These are phyloP conservation scores for Leccinum olivaceopallidum DNA, from an alignment of 768 basidiomycete genomes.

Conservation along the genomic window DNA sequence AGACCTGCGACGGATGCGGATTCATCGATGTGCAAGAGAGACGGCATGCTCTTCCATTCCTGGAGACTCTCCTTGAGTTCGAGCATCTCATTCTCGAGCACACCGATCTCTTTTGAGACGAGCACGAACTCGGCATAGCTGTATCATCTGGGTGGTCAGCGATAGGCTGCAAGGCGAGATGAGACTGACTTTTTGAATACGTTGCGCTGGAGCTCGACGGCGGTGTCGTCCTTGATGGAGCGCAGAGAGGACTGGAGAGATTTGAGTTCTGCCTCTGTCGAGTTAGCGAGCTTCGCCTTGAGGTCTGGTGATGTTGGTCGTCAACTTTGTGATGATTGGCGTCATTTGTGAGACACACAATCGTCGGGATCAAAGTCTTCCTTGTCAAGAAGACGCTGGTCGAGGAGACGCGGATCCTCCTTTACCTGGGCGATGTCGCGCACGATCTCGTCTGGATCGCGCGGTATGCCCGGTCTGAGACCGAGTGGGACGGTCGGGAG, in stretches of 20 bases:
- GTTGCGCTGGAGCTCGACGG: conserved; percentile 81
- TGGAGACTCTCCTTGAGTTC: conserved; percentile 92
- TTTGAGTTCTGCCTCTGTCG: conserved; percentile 79
- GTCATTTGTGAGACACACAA: conserved; percentile 54
- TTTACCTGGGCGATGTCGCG: conserved; percentile 36
- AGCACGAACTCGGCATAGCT: conserved; percentile 97
- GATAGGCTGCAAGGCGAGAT: neutral
- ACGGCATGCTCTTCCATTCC: conserved; percentile 97
- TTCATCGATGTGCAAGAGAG: conserved; percentile 87
- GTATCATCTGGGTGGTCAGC: conserved; percentile 16
- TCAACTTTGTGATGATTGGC: neutral
- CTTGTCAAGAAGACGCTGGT: conserved; percentile 64
- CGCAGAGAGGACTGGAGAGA: conserved; percentile 76
- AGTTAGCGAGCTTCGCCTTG: conserved; percentile 86
- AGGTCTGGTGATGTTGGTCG: conserved; percentile 47
- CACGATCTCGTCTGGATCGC: conserved; percentile 51
- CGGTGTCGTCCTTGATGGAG: conserved; percentile 68
- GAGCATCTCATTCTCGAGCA: conserved; percentile 96
- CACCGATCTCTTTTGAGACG: conserved; percentile 95
- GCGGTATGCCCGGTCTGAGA: conserved; percentile 35
- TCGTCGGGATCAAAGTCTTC: conserved; percentile 87
- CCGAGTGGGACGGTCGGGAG: conserved; percentile 57
- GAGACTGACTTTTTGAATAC: conserved; percentile 86
- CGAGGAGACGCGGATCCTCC: conserved; percentile 62
- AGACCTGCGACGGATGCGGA: conserved; percentile 61